Percentiles rank a stretch among this genome's conserved stretches.
Evolutionary conservation across 805 yeast species (phyloP).

Genomic region (Yueomyces sinensis): DNA sequence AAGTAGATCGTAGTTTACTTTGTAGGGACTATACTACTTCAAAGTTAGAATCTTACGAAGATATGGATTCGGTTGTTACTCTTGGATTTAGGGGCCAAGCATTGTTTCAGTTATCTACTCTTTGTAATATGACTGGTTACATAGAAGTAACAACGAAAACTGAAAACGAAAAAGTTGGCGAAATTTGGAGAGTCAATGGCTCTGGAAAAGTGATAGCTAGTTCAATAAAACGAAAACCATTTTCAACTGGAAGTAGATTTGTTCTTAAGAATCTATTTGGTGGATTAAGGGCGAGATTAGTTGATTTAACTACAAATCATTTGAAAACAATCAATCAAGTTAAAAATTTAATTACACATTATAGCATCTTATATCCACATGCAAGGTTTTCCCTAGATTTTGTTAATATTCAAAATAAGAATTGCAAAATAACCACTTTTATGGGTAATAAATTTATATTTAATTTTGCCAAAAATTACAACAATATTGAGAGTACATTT

Average conservation of each 20-base stretch:
- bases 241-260: slow-evolving; percentile 27
- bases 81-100: slow-evolving; percentile 43
- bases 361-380: slow-evolving; percentile 19
- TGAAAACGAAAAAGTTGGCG: slow-evolving; percentile 19
- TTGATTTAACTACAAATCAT: slow-evolving; percentile 18
- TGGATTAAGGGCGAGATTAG: slow-evolving; percentile 24
- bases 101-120: slow-evolving; percentile 25
- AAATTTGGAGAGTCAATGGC: slow-evolving; percentile 25
- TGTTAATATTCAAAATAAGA: slow-evolving; percentile 8
- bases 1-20: slow-evolving; percentile 21
- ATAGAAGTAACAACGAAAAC: slow-evolving; percentile 24
- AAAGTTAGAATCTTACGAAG: slow-evolving; percentile 22
- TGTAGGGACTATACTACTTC: slow-evolving; percentile 32
- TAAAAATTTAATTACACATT: slow-evolving; percentile 17
- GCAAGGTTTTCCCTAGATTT: slow-evolving; percentile 21
- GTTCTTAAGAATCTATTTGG: slow-evolving; percentile 22
- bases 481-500: not conserved
- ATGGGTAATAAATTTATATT: too few species aligned
- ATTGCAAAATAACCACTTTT: too few species aligned
- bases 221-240: slow-evolving; percentile 12
- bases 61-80: slow-evolving; percentile 20
- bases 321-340: slow-evolving; percentile 15
- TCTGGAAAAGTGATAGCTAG: slow-evolving; percentile 16
- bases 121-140: slow-evolving; percentile 12
- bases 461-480: slow-evolving; percentile 5